Conservation (phyloP, 2,329 filamentous ascomycete species). For the Thermothelomyces thermophilus region DNA sequence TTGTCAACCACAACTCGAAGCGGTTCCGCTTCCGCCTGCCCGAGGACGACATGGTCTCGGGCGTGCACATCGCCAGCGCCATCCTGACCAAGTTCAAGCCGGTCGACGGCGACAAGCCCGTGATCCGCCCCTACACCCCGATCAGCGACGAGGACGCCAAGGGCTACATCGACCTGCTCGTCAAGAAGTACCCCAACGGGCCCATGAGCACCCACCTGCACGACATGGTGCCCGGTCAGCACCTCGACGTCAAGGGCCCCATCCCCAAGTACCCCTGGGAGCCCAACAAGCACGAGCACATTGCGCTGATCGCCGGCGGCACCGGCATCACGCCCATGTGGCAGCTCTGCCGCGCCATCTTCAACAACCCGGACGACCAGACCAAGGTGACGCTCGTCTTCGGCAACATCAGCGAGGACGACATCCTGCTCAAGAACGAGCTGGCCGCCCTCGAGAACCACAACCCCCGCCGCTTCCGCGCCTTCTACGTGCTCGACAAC, state of each 20-base stretch:
- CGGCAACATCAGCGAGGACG: slow-evolving; percentile 81
- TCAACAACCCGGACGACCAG: slow-evolving; percentile 93
- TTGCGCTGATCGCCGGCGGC: slow-evolving; percentile 82
- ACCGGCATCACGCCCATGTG: slow-evolving; percentile 98
- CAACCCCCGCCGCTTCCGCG: slow-evolving; percentile 89
- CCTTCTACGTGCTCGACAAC: slow-evolving; percentile 89
- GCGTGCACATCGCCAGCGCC: slow-evolving; percentile 75
- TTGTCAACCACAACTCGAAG: slow-evolving; percentile 93
- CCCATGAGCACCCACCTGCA: slow-evolving; percentile 90
- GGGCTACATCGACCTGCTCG: slow-evolving; percentile 79
- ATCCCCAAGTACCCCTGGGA: slow-evolving; percentile 89
- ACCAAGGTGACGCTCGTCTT: slow-evolving; percentile 96
- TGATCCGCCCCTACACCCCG: slow-evolving; percentile 89
- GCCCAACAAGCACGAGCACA: slow-evolving; percentile 87
- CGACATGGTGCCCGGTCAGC: slow-evolving; percentile 72
- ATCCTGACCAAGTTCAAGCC: slow-evolving; percentile 89
- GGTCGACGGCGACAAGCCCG: slow-evolving; percentile 73
- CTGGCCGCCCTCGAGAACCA: slow-evolving; percentile 84
- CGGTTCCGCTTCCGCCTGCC: slow-evolving; percentile 81
- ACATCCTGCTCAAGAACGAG: slow-evolving; percentile 86
- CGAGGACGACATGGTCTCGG: slow-evolving; percentile 76
- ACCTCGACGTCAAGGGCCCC: slow-evolving; percentile 87
- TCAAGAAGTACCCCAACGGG: slow-evolving; percentile 87
- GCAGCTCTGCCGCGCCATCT: slow-evolving; percentile 85
- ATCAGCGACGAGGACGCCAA: slow-evolving; percentile 74